Conservation (phyloP, 768 basidiomycete genomes). For the Kondoa malvinella region DNA sequence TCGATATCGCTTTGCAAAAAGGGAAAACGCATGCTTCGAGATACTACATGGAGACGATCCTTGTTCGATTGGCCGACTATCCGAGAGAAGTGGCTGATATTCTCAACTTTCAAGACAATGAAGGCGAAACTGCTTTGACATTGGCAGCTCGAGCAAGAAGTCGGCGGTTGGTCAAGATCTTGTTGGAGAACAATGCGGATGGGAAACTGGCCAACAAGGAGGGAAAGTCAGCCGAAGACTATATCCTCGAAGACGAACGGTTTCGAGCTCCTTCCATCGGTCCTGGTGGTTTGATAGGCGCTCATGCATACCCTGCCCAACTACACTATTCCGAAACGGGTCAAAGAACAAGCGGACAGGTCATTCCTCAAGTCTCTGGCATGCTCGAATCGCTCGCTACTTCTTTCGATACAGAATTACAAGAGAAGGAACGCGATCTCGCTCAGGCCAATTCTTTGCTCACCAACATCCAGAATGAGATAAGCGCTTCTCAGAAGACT, state of each 20-base stretch:
- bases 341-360: constrained; percentile 67
- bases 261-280: constrained; percentile 37
- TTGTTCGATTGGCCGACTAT: constrained; percentile 71
- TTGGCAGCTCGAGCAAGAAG: constrained; percentile 89
- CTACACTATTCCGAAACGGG: constrained; percentile 71
- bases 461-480: constrained; percentile 72
- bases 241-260: constrained; percentile 93
- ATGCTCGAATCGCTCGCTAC: constrained; percentile 76
- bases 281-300: neutral
- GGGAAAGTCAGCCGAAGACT: constrained; percentile 93
- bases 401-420: constrained; percentile 78
- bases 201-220: constrained; percentile 87
- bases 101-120: constrained; percentile 97
- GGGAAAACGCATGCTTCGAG: constrained; percentile 93
- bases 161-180: constrained; percentile 82
- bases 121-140: constrained; percentile 92
- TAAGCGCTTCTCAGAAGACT: constrained; percentile 62
- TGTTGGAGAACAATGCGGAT: constrained; percentile 91
- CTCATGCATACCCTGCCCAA: constrained; percentile 36
- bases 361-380: constrained; percentile 63
- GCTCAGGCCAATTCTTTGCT: constrained; percentile 74
- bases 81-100: constrained; percentile 93
- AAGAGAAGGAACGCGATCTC: constrained; percentile 78
- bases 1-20: constrained; percentile 92
- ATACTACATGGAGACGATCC: constrained; percentile 96